Conservation (phyloP, 2,329 filamentous ascomycete genomes). For the Aspergillus sp. region DNA sequence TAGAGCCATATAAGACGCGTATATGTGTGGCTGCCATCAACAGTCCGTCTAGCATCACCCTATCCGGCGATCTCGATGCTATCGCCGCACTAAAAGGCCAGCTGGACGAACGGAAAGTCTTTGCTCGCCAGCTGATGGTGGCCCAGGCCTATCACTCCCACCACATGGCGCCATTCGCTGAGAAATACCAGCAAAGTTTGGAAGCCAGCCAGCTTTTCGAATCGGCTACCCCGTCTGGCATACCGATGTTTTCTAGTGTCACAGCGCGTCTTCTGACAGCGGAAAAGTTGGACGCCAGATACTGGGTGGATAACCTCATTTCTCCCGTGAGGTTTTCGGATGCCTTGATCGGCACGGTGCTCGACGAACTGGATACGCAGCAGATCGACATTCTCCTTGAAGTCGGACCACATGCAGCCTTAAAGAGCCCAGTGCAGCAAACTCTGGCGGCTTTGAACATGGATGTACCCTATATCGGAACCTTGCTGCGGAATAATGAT, state of each 20-base stretch:
- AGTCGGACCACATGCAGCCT: conserved; percentile 23
- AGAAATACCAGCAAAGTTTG: conserved; percentile 10
- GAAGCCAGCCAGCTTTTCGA: no score
- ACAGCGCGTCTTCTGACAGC: neutral
- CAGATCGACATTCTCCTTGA: conserved; percentile 9
- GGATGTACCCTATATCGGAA: neutral
- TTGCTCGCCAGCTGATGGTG: conserved; percentile 17
- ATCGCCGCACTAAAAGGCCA: conserved; percentile 2
- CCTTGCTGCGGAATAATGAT: neutral
- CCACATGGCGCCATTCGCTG: conserved; percentile 29
- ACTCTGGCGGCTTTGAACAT: conserved; percentile 4
- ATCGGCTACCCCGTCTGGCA: no score
- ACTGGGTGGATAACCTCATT: conserved; percentile 32
- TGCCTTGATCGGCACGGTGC: conserved; percentile 26
- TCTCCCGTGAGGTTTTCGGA: neutral
- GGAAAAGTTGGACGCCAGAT: conserved; percentile 5
- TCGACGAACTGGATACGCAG: conserved; percentile 25
- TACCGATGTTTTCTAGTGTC: neutral
- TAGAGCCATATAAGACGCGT: neutral
- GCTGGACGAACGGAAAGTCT: conserved; percentile 2
- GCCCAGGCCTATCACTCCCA: conserved; percentile 40
- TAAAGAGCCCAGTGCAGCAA: conserved; percentile 17
- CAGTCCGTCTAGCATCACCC: conserved; percentile 1
- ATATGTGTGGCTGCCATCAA: neutral
- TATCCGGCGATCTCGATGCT: conserved; percentile 3